Conservation (phyloP, 768 basidiomycete genomes). For the Termitomyces titanicus region DNA sequence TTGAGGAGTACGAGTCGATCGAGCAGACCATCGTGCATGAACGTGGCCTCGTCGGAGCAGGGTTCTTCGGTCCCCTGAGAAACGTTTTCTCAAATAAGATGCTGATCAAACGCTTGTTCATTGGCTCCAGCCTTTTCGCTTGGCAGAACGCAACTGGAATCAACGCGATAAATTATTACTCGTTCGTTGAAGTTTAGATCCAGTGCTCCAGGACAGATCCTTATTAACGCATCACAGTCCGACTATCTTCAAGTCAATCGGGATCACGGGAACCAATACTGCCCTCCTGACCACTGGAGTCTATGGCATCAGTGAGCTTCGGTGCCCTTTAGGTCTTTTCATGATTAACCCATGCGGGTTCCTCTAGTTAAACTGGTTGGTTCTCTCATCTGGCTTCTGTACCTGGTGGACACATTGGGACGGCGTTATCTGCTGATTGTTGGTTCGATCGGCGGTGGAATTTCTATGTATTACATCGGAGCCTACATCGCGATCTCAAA, state of each 20-base stretch:
- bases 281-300: slow-evolving; percentile 43
- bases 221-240: slow-evolving; percentile 22
- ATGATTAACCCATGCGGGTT: not conserved
- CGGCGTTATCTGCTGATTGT: slow-evolving; percentile 36
- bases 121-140: slow-evolving; percentile 35
- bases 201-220: not conserved
- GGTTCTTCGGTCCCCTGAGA: slow-evolving; percentile 29
- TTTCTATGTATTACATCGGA: slow-evolving; percentile 42
- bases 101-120: slow-evolving; percentile 29
- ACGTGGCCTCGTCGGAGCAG: slow-evolving; percentile 28
- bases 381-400: slow-evolving; percentile 38
- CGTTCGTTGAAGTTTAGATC: slow-evolving; percentile 14
- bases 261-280: slow-evolving; percentile 33
- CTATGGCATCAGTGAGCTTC: slow-evolving; percentile 41
- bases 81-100: slow-evolving; percentile 25
- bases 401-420: slow-evolving; percentile 39
- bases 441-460: slow-evolving; percentile 34
- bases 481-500: slow-evolving; percentile 39
- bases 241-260: slow-evolving; percentile 45
- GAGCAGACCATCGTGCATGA: slow-evolving; percentile 29
- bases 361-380: slow-evolving; percentile 28
- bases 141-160: slow-evolving; percentile 48
- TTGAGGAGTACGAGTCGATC: slow-evolving; percentile 29
- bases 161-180: slow-evolving; percentile 43
- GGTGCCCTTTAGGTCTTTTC: not conserved